These are phyloP conservation scores for Phaseolus coccineus DNA, from an alignment of 331 rosid species.

Conservation along the genomic window DNA sequence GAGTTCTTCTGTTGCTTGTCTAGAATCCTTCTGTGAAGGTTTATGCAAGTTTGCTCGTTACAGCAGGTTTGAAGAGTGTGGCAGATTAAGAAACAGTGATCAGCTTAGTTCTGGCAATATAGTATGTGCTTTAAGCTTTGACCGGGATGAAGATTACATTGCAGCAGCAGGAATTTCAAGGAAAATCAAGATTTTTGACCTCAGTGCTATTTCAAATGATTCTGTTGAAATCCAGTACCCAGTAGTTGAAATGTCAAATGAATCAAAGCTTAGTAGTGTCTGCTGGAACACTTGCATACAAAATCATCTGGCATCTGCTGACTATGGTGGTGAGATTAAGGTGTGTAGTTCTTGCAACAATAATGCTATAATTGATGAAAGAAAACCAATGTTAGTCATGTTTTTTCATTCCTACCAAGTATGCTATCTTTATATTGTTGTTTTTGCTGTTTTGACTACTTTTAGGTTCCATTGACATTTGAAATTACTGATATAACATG, in stretches of 20 bases:
- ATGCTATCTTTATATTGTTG: background rate
- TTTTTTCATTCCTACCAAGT: background rate
- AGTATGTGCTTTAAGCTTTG: slow-evolving; percentile 71
- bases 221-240: slow-evolving; percentile 69
- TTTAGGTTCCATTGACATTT: slow-evolving; percentile 20
- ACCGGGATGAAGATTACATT: slow-evolving; percentile 69
- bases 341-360: slow-evolving; percentile 48
- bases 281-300: slow-evolving; percentile 74
- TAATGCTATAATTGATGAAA: background rate
- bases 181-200: slow-evolving; percentile 75
- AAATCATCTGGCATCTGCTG: slow-evolving; percentile 72
- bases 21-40: slow-evolving; percentile 70
- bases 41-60: slow-evolving; percentile 64
- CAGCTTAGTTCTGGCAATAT: slow-evolving; percentile 64
- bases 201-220: slow-evolving; percentile 48
- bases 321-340: slow-evolving; percentile 78
- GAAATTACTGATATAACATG: background rate
- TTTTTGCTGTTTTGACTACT: slow-evolving; percentile 16
- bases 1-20: slow-evolving; percentile 51
- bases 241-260: slow-evolving; percentile 67
- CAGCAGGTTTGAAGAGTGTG: slow-evolving; percentile 67
- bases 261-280: slow-evolving; percentile 69
- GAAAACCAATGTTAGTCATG: slow-evolving; percentile 2
- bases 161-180: slow-evolving; percentile 74
- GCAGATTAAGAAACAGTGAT: slow-evolving; percentile 61